These are phyloP conservation scores for Tylopilus rubrobrunneus DNA, from an alignment of 768 basidiomycete species.

Conservation along the genomic window DNA sequence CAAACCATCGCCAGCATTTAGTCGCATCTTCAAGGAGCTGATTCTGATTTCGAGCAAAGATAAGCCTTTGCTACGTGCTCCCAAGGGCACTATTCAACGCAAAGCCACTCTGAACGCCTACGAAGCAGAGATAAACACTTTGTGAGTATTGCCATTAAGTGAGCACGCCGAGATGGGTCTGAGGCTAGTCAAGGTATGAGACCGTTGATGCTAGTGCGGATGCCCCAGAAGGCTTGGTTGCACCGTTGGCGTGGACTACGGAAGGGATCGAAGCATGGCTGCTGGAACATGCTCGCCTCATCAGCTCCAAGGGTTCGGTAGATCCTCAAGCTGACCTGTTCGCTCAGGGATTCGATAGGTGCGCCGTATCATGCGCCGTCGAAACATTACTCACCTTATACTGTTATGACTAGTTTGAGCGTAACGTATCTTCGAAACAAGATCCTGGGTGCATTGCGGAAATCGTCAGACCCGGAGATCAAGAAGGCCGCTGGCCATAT, in stretches of 20 bases:
- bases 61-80: no score
- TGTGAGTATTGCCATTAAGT: slow-evolving; percentile 29
- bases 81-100: no score
- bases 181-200: slow-evolving; percentile 24
- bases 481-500: slow-evolving; percentile 26
- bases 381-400: not conserved
- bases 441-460: slow-evolving; percentile 26
- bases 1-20: no score
- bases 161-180: not conserved
- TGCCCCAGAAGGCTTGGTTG: slow-evolving; percentile 16
- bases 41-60: no score
- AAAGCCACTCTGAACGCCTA: no score
- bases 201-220: slow-evolving; percentile 27
- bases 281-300: slow-evolving; percentile 18
- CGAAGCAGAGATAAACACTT: slow-evolving; percentile 16
- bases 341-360: slow-evolving; percentile 39
- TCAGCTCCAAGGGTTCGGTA: slow-evolving; percentile 5
- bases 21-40: no score
- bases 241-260: slow-evolving; percentile 25
- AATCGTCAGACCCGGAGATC: slow-evolving; percentile 26
- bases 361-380: not conserved
- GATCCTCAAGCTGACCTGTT: slow-evolving; percentile 25
- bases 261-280: slow-evolving; percentile 26
- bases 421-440: slow-evolving; percentile 29
- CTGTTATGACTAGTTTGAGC: slow-evolving; percentile 19